Conservation (phyloP, 2,329 filamentous ascomycete species). For the Alternaria sp. region DNA sequence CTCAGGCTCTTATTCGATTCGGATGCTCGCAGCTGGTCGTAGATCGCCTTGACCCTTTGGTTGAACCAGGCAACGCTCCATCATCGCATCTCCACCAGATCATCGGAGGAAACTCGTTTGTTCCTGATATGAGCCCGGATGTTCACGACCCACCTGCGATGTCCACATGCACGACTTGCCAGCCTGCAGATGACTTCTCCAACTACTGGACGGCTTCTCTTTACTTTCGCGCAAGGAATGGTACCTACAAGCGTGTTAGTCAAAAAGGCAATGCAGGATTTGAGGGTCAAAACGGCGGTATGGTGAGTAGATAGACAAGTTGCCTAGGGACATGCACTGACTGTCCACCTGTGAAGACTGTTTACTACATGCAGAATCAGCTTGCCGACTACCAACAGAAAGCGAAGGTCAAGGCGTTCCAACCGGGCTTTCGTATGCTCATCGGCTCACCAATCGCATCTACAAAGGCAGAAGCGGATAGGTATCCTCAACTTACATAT, state of each 20-base stretch:
- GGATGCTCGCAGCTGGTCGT: slow-evolving; percentile 35
- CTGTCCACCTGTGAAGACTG: slow-evolving; percentile 4
- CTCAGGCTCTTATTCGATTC: slow-evolving; percentile 33
- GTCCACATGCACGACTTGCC: slow-evolving; percentile 36
- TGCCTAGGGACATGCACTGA: background rate
- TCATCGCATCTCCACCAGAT: slow-evolving; percentile 37
- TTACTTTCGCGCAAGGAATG: slow-evolving; percentile 32
- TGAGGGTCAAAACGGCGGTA: slow-evolving; percentile 30
- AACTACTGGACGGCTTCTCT: slow-evolving; percentile 40
- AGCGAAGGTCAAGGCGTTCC: slow-evolving; percentile 53
- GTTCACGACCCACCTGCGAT: slow-evolving; percentile 25
- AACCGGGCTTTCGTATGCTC: slow-evolving; percentile 40
- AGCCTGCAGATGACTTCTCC: slow-evolving; percentile 22
- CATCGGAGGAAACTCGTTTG: slow-evolving; percentile 36
- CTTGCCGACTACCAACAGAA: slow-evolving; percentile 32
- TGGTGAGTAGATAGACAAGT: slow-evolving; percentile 6
- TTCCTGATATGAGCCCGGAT: slow-evolving; percentile 26
- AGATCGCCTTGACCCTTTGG: slow-evolving; percentile 36
- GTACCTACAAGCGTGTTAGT: slow-evolving; percentile 33
- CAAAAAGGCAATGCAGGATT: slow-evolving; percentile 38
- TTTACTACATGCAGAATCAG: slow-evolving; percentile 40
- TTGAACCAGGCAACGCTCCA: slow-evolving; percentile 28
- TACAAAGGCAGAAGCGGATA: slow-evolving; percentile 42
- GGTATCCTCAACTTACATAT: slow-evolving; percentile 54
- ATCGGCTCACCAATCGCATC: slow-evolving; percentile 31